A percentile compares a stretch with the other conserved stretches of the same genome.
These are phyloP conservation scores for Lippia alba DNA, from an alignment of 305 asterid species.

Conservation along the genomic window DNA sequence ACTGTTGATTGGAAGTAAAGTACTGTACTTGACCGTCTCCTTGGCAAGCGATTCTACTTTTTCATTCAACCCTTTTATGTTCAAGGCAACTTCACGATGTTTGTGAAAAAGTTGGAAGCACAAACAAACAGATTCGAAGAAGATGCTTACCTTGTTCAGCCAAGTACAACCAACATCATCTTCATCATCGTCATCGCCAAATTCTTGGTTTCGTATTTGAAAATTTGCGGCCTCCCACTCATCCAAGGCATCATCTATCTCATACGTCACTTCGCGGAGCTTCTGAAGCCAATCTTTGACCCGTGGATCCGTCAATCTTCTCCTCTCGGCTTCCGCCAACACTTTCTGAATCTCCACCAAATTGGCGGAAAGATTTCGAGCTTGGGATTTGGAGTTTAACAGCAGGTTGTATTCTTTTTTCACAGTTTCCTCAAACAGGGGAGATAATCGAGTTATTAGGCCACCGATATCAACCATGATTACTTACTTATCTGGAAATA, in stretches of 20 bases:
- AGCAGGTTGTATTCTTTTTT: background rate
- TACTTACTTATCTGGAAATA: background rate
- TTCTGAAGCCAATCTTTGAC: conserved; percentile 22
- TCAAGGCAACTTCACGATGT: background rate
- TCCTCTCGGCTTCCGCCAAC: conserved; percentile 29
- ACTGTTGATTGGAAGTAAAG: conserved; percentile 8
- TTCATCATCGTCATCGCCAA: background rate
- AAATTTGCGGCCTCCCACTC: conserved; percentile 14
- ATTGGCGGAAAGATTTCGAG: background rate
- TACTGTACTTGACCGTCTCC: conserved; percentile 3
- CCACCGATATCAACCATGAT: conserved; percentile 1
- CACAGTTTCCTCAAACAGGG: background rate
- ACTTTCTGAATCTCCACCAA: conserved; percentile 12
- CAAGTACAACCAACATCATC: background rate
- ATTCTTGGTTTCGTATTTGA: background rate
- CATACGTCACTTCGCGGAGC: conserved; percentile 22
- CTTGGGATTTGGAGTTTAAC: background rate
- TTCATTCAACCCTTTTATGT: background rate
- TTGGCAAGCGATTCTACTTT: background rate
- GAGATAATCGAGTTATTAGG: conserved; percentile 11
- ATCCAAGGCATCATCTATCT: conserved; percentile 28
- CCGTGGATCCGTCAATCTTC: background rate
- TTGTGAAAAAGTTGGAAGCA: background rate
- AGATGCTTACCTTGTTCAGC: conserved; percentile 10
- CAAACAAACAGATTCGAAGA: conserved; percentile 9